Conservation (phyloP, 73 alveolate genomes). For the Diophrys appendiculata region DNA sequence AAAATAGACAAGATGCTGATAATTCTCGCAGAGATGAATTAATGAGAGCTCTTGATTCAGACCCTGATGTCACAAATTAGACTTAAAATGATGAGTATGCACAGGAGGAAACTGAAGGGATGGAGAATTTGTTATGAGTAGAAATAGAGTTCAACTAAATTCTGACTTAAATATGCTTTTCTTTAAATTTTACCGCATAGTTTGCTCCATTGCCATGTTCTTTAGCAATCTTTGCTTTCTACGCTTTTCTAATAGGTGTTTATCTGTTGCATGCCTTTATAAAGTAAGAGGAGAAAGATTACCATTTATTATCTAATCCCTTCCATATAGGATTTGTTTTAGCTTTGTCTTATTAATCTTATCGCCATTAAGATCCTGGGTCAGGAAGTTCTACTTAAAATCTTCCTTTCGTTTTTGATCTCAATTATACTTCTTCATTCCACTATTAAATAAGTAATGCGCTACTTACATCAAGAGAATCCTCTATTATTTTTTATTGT, state of each 20-base stretch:
- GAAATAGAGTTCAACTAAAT: neutral
- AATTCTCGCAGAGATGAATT: no score
- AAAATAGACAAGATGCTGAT: no score
- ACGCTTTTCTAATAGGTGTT: slow-evolving; percentile 35
- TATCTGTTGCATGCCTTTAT: slow-evolving; percentile 24
- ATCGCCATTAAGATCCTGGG: slow-evolving; percentile 10
- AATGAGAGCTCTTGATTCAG: no score
- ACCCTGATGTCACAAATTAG: no score
- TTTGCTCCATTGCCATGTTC: slow-evolving; percentile 47
- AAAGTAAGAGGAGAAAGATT: neutral
- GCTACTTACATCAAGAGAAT: neutral
- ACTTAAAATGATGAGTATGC: no score
- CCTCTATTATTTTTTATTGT: neutral
- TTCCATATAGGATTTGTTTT: slow-evolving; percentile 29
- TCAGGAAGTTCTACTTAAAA: slow-evolving; percentile 11
- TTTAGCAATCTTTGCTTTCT: slow-evolving; percentile 46
- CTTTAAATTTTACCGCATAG: neutral
- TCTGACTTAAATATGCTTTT: neutral
- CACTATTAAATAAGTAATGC: neutral
- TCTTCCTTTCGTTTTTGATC: slow-evolving; percentile 35
- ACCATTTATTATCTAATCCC: slow-evolving; percentile 9
- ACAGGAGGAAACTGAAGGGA: no score
- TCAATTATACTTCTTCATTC: neutral
- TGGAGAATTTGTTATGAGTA: no score
- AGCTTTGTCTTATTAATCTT: slow-evolving; percentile 12